These are phyloP conservation scores for Trichoderma semiorbis DNA, from an alignment of 2,329 filamentous ascomycete genomes.

Conservation along the genomic window DNA sequence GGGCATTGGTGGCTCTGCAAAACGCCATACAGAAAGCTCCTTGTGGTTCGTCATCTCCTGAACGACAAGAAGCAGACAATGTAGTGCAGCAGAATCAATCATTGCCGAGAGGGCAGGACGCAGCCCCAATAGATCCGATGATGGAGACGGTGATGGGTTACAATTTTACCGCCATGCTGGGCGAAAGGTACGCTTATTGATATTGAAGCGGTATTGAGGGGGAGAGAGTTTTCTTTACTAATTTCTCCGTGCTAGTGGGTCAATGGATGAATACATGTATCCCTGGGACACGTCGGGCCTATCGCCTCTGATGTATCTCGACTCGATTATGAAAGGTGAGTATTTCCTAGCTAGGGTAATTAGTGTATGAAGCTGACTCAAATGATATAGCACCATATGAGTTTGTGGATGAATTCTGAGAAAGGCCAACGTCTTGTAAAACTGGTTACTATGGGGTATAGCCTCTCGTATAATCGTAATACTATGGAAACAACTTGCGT, in stretches of 20 bases:
- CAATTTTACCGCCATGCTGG: neutral
- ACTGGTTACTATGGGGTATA: neutral
- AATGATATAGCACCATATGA: neutral
- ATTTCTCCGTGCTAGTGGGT: neutral
- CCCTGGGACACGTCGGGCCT: constrained; percentile 5
- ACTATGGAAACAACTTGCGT: neutral
- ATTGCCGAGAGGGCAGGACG: neutral
- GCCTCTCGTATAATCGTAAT: neutral
- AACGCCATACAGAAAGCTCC: neutral
- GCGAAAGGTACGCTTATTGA: neutral
- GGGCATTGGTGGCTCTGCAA: constrained; percentile 11
- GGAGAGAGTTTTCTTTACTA: neutral
- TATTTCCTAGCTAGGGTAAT: neutral
- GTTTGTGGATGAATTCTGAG: neutral
- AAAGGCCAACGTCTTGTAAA: neutral
- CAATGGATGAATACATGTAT: neutral
- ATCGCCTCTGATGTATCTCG: constrained; percentile 9
- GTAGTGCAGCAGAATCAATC: neutral
- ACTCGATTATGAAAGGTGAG: constrained; percentile 16
- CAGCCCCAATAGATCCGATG: neutral
- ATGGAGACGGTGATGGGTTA: neutral
- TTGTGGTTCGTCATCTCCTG: neutral
- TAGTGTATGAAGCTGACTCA: neutral
- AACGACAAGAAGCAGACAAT: neutral
- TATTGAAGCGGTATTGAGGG: neutral